A percentile compares a stretch with the other conserved stretches of the same genome.
Evolutionary conservation across 257 asterid genomes (phyloP).

Genomic region (Perilla frutescens): DNA sequence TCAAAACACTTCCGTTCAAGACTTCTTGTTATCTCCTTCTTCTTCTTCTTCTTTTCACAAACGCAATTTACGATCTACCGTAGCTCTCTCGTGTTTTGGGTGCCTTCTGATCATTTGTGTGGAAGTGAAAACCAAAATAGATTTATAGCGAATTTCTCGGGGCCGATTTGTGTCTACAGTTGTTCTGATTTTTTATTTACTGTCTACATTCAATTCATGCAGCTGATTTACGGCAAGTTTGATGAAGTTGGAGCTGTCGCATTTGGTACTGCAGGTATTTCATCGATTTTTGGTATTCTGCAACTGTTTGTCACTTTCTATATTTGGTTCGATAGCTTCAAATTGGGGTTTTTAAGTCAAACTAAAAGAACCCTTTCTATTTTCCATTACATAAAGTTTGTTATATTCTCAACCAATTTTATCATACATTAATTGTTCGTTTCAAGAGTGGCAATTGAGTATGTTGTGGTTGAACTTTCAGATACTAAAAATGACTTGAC

Average conservation of each 20-base stretch:
- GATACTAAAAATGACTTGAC: constrained; percentile 82
- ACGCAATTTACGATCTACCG: not conserved
- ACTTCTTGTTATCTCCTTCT: not conserved
- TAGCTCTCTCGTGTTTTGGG: not conserved
- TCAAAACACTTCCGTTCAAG: constrained; percentile 5
- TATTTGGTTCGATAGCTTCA: not conserved
- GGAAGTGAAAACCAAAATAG: not conserved
- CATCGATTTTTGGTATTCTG: not conserved
- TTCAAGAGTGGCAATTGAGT: constrained; percentile 15
- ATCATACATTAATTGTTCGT: not conserved
- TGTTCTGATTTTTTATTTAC: constrained; percentile 18
- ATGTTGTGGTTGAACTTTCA: constrained; percentile 46
- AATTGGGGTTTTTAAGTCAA: not conserved
- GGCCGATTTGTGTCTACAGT: not conserved
- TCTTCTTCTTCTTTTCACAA: not conserved
- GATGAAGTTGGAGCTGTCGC: constrained; percentile 88
- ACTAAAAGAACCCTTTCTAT: not conserved
- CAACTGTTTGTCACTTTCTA: constrained; percentile 3
- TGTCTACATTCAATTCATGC: constrained; percentile 39
- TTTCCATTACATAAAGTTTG: constrained; percentile 14
- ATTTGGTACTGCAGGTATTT: constrained; percentile 86
- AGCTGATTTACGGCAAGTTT: constrained; percentile 71
- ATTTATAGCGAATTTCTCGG: not conserved
- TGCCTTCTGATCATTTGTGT: not conserved
- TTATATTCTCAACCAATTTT: constrained; percentile 3